Evolutionary conservation across 192 early-diverging fungal species (phyloP), one percentile per base, ranked within the genome.

Genomic region (Gonapodya sp.): DNA sequence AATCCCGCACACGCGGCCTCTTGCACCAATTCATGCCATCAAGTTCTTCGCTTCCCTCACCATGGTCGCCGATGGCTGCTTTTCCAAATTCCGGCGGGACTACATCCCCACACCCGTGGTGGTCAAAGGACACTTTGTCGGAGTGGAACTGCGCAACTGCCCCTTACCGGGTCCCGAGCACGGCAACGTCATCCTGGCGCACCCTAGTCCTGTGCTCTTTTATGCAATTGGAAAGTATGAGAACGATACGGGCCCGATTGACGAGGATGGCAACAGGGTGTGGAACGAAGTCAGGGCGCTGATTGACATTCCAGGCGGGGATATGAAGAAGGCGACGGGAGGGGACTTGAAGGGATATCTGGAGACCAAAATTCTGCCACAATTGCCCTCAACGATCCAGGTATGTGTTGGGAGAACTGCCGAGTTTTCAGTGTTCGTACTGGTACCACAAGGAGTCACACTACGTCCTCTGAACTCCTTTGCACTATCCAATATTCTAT

Each of bases 51-150:
- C 94, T n/a, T 91, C 93, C 18, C 86, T 97, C 18, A 94, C 93
- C 0, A 87, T 97, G 81, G 93, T 98, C 31, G 94, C 93, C 31
- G 97, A 98, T 84, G 97, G 97, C n/a, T 94, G 94, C 82, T 94
- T 95, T 79, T 97, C 96, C 81, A 96, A 95, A 85, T 98, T 97
- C 84, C 89, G 97, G 36, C 95, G 93, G 80, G 87, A 94, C 34
- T 86, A 89, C 75, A 89, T 90, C 46, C 74, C 82, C 0, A 90
- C 86, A 79, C 83, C 87, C 18, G 88, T 91, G 31, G 78, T 78
- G 0, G 88, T 84, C 33, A 90, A 87, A 73, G 92, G 90, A 0
- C 87, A 94, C 79, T 94, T 94, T 85, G 93, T 93, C 34, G 93
- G 93, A 90, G 87, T 95, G 35, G 78, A 94, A 34, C 83, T 96